phyloP scores from a whole-genome alignment of 2,329 filamentous ascomycete species.

The Aspergillus sp. region DNA sequence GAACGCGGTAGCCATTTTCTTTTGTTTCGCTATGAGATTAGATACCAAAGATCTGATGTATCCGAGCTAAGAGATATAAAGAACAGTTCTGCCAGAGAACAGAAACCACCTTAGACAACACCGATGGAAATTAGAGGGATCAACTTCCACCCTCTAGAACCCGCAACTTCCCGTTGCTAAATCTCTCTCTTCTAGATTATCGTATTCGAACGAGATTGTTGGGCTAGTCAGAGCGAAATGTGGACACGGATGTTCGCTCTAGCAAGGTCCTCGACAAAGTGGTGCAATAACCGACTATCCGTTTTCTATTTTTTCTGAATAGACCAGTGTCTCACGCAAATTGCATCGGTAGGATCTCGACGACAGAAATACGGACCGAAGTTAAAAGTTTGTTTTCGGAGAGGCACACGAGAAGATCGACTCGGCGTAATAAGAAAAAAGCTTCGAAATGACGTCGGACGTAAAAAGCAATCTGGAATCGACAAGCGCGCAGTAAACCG shows the following conservation, averaged over 20 bases:
- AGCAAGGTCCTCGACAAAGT: conserved; percentile 1
- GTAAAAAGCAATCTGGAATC: not conserved
- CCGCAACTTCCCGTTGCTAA: conserved; percentile 27
- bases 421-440: not conserved
- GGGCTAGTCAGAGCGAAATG: conserved; percentile 6
- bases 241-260: conserved; percentile 7
- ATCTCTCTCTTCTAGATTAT: conserved; percentile 20
- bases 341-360: conserved; percentile 25
- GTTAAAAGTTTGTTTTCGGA: conserved; percentile 13
- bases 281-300: conserved; percentile 6
- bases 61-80: conserved; percentile 18
- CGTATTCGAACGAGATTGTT: conserved; percentile 8
- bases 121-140: conserved; percentile 25
- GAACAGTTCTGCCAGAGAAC: conserved; percentile 29
- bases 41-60: conserved; percentile 16
- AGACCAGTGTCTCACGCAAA: conserved; percentile 23
- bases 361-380: conserved; percentile 9
- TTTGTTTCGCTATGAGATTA: conserved; percentile 6
- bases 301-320: conserved; percentile 4
- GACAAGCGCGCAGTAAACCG: not conserved
- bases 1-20: conserved; percentile 61
- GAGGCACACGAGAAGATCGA: conserved; percentile 11
- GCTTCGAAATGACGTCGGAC: not conserved
- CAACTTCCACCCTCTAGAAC: conserved; percentile 28
- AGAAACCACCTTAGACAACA: conserved; percentile 22